phyloP scores from a whole-genome alignment of 2,329 filamentous ascomycete species.

The Talaromyces sp. region DNA sequence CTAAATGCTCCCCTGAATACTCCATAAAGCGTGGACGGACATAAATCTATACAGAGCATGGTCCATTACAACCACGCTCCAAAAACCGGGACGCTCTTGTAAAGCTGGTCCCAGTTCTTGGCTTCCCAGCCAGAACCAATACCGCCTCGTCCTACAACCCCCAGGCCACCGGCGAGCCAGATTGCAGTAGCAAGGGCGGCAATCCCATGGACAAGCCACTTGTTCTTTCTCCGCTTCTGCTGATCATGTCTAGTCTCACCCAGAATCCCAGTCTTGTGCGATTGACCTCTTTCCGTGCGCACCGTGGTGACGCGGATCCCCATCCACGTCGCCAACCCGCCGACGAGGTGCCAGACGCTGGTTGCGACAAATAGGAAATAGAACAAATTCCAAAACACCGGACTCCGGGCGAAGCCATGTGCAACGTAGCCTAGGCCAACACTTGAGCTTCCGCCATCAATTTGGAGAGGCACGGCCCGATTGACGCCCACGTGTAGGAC shows the following conservation, averaged over 20 bases:
- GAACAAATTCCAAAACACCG: slow-evolving; percentile 59
- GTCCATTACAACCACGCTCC: slow-evolving; percentile 42
- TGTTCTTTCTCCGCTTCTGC: slow-evolving; percentile 56
- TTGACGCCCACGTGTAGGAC: slow-evolving; percentile 71
- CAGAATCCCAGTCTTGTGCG: slow-evolving; percentile 26
- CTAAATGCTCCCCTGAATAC: background rate
- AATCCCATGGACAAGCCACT: slow-evolving; percentile 66
- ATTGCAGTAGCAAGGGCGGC: slow-evolving; percentile 54
- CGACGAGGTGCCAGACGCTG: slow-evolving; percentile 72
- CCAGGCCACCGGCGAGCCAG: slow-evolving; percentile 81
- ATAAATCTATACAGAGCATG: background rate
- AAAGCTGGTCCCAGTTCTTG: slow-evolving; percentile 72
- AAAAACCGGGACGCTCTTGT: slow-evolving; percentile 54
- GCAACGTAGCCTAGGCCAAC: slow-evolving; percentile 78
- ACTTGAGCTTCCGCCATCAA: slow-evolving; percentile 81
- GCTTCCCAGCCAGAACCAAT: slow-evolving; percentile 71
- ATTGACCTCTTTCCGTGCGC: slow-evolving; percentile 21
- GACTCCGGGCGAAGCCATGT: slow-evolving; percentile 75
- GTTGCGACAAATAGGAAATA: slow-evolving; percentile 64
- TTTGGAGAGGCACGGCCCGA: slow-evolving; percentile 65
- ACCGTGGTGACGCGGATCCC: slow-evolving; percentile 44
- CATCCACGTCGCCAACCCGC: slow-evolving; percentile 81
- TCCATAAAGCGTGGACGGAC: background rate
- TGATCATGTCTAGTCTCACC: slow-evolving; percentile 49
- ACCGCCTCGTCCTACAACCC: slow-evolving; percentile 69